Evolutionary conservation across 2,329 filamentous ascomycete genomes (phyloP).

Genomic region (Cordyceps fumosorosea): DNA sequence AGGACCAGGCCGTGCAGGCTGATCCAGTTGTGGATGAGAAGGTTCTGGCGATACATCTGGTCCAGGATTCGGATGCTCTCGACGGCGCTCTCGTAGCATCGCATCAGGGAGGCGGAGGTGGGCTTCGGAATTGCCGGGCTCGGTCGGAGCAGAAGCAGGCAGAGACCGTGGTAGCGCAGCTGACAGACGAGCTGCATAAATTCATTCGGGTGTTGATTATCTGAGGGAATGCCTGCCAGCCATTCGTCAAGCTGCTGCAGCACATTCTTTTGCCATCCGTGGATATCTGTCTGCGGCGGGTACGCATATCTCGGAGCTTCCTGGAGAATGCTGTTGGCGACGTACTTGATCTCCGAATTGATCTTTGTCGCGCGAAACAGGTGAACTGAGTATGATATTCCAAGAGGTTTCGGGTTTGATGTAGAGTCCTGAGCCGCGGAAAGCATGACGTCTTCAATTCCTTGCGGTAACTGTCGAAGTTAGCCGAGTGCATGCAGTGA

Average conservation of each 20-base stretch:
- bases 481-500: constrained; percentile 8
- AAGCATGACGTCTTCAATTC: constrained; percentile 20
- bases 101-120: constrained; percentile 29
- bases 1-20: constrained; percentile 43
- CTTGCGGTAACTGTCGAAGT: constrained; percentile 24
- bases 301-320: constrained; percentile 41
- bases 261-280: constrained; percentile 40
- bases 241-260: constrained; percentile 34
- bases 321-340: constrained; percentile 46
- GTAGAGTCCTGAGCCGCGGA: background rate
- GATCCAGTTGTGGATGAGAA: constrained; percentile 41
- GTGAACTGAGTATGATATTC: constrained; percentile 40
- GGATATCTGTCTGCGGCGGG: constrained; percentile 37
- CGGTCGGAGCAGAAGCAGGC: constrained; percentile 43
- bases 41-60: constrained; percentile 36
- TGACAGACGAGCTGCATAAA: constrained; percentile 31
- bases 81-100: constrained; percentile 38
- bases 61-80: constrained; percentile 35
- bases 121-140: constrained; percentile 46
- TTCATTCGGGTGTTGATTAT: constrained; percentile 13
- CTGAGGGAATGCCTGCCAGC: constrained; percentile 29
- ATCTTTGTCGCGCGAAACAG: constrained; percentile 40
- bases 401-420: constrained; percentile 16
- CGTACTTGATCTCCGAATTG: constrained; percentile 53
- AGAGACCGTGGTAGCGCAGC: constrained; percentile 40